Evolutionary conservation across 345 rosid genomes (phyloP).

Genomic region (Angophora floribunda): DNA sequence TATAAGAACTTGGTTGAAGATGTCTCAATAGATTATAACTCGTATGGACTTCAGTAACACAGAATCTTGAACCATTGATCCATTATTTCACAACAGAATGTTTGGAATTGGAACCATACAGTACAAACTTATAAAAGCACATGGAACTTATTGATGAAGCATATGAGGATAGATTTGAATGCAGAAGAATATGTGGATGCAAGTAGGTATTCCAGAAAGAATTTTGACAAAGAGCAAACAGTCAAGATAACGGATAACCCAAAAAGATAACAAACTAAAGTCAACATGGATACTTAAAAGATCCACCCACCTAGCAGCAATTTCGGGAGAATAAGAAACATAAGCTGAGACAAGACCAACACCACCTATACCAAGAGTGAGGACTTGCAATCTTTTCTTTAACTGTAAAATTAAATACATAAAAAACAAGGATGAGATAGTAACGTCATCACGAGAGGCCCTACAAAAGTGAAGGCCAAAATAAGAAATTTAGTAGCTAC

Average conservation of each 20-base stretch:
- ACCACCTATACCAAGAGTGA: conserved; percentile 73
- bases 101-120: not conserved
- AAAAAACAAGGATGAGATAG: not conserved
- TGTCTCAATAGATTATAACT: not conserved
- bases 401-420: conserved; percentile 40
- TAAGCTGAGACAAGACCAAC: conserved; percentile 83
- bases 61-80: not conserved
- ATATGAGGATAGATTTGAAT: not conserved
- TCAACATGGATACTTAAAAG: not conserved
- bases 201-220: not conserved
- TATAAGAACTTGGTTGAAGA: not conserved
- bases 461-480: not conserved
- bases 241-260: not conserved
- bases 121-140: not conserved
- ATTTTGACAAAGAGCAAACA: not conserved
- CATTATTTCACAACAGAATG: not conserved
- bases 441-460: not conserved
- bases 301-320: conserved; percentile 66
- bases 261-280: not conserved
- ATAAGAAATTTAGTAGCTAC: not conserved
- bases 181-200: not conserved
- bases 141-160: not conserved
- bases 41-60: not conserved
- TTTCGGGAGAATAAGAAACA: conserved; percentile 76
- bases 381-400: conserved; percentile 57